These are phyloP conservation scores for Trichoderma sp. DNA, from an alignment of 2,329 filamentous ascomycete species.

Conservation along the genomic window DNA sequence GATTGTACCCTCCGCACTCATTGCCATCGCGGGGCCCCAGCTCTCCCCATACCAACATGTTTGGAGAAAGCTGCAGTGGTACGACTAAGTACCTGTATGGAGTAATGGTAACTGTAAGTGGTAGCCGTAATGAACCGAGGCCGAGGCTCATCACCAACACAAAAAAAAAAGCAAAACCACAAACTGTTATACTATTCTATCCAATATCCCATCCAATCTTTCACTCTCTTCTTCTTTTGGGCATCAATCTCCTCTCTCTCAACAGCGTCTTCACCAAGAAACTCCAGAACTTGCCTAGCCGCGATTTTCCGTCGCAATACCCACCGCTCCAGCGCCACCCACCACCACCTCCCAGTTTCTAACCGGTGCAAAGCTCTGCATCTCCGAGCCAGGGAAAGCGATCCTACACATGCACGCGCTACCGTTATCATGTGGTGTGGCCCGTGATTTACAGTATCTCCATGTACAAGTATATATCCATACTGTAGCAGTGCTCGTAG, in stretches of 20 bases:
- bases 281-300: not conserved
- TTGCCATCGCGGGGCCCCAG: constrained; percentile 15
- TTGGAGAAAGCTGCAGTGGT: not conserved
- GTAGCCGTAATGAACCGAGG: too few species aligned
- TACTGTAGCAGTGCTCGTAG: not conserved
- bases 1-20: constrained; percentile 7
- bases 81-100: not conserved
- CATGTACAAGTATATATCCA: not conserved
- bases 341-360: not conserved
- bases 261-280: not conserved
- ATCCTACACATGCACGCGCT: constrained; percentile 1
- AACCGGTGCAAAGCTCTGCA: not conserved
- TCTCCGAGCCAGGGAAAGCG: not conserved
- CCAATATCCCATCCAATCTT: not conserved
- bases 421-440: not conserved
- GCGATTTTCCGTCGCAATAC: not conserved
- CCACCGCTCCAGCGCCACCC: not conserved
- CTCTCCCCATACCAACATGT: not conserved
- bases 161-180: not conserved
- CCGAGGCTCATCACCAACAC: not conserved
- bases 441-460: not conserved
- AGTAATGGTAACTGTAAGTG: too few species aligned
- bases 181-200: too few species aligned
- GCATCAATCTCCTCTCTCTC: not conserved
- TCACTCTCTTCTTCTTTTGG: not conserved